Conservation (phyloP, 1,284 basidiomycete genomes). For the Mycosarcoma maydis region DNA sequence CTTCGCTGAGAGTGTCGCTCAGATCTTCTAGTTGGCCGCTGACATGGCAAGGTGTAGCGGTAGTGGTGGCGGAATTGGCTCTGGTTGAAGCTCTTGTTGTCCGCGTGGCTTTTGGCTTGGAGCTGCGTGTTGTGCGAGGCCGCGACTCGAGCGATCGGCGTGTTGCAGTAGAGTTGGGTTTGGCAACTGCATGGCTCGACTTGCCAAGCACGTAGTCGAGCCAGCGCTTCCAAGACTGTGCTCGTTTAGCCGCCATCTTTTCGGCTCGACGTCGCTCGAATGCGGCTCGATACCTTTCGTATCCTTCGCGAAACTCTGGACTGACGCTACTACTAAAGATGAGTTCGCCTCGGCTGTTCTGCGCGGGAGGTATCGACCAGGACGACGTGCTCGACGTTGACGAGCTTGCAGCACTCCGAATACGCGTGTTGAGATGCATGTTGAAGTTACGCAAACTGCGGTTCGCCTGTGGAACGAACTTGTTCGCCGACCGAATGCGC, state of each 20-base stretch:
- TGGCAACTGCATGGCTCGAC: not conserved
- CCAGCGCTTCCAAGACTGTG: slow-evolving; percentile 44
- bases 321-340: slow-evolving; percentile 92
- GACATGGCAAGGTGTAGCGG: not conserved
- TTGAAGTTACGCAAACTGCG: slow-evolving; percentile 89
- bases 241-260: slow-evolving; percentile 63
- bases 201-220: slow-evolving; percentile 27
- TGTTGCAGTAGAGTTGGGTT: not conserved
- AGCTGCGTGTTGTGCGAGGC: slow-evolving; percentile 2
- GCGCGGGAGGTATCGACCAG: slow-evolving; percentile 84
- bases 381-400: slow-evolving; percentile 62
- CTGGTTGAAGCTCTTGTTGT: slow-evolving; percentile 3
- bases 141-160: not conserved
- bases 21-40: slow-evolving; percentile 6
- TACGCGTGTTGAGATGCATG: slow-evolving; percentile 92
- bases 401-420: not conserved
- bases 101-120: slow-evolving; percentile 9
- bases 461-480: slow-evolving; percentile 98
- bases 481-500: slow-evolving; percentile 94
- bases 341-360: slow-evolving; percentile 91
- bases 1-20: slow-evolving; percentile 29
- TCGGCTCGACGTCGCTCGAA: slow-evolving; percentile 85
- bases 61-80: not conserved
- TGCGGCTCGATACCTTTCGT: slow-evolving; percentile 89
- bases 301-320: slow-evolving; percentile 83